These are phyloP conservation scores for Saturnispora serradocipensis DNA, from an alignment of 805 yeast species.

Conservation along the genomic window DNA sequence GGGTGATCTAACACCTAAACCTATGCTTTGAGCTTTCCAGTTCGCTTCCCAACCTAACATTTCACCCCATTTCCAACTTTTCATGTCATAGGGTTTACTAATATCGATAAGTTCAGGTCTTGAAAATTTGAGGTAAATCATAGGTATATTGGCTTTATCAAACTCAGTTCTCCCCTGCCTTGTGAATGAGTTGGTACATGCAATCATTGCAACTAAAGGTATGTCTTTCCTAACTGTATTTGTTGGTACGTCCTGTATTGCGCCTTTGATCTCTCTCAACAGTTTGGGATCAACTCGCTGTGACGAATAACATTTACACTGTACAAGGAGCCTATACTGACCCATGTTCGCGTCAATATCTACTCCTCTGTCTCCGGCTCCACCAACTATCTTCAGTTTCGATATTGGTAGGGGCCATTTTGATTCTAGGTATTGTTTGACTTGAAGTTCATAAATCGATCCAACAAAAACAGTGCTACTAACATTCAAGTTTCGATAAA, in stretches of 20 bases:
- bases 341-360: conserved; percentile 38
- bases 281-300: conserved; percentile 36
- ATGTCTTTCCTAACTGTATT: background rate
- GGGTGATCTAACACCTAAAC: background rate
- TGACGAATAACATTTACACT: conserved; percentile 42
- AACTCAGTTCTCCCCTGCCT: conserved; percentile 37
- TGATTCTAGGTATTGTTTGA: conserved; percentile 30
- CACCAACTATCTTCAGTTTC: conserved; percentile 40
- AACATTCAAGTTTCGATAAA: conserved; percentile 31
- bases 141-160: conserved; percentile 37
- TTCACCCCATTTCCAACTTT: conserved; percentile 33
- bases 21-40: conserved; percentile 6
- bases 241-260: conserved; percentile 25
- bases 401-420: conserved; percentile 8
- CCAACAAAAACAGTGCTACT: conserved; percentile 44
- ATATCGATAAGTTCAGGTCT: conserved; percentile 21
- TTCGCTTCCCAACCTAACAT: conserved; percentile 20
- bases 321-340: conserved; percentile 36
- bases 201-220: conserved; percentile 31
- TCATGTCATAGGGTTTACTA: conserved; percentile 23
- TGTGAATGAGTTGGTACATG: conserved; percentile 39
- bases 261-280: conserved; percentile 47
- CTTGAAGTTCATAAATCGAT: conserved; percentile 43
- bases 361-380: conserved; percentile 48
- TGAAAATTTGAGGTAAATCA: conserved; percentile 34